Evolutionary conservation across 139 green algal species (phyloP), one percentile per base, ranked within the genome.

Genomic region (Chlorella sp.): DNA sequence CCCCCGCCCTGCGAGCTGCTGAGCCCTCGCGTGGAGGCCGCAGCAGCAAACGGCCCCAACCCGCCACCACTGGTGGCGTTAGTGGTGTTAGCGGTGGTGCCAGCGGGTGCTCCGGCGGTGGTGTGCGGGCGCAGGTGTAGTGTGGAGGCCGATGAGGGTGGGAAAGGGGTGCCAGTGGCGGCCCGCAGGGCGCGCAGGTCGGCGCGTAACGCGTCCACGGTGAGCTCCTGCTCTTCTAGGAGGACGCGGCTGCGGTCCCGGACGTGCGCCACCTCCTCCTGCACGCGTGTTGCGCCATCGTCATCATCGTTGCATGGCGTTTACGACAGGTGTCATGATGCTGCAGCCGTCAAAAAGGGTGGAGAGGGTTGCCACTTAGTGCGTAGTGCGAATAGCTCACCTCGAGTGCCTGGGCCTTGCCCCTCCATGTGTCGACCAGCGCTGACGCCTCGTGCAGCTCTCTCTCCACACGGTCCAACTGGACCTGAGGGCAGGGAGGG

Each of bases 141-240:
- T n/a, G n/a, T n/a, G n/a, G n/a, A n/a, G n/a, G n/a, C n/a, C n/a
- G n/a, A n/a, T n/a, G n/a, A n/a, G n/a, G n/a, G n/a, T n/a, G n/a
- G n/a, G n/a, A n/a, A n/a, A n/a, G n/a, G n/a, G n/a, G n/a, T 17
- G 17, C 42, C 42, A 10, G 17, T 55, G 42, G 42, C 10, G 10
- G 42, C 42, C 10, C 42, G 42, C 17, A 55, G 42, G 42, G 66
- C 65, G 0, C 80, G 73, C 62, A 83, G 66, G 70, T 78, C 69
- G 31, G 67, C 61, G 2, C 66, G 61, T 31, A 86, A 61, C 0
- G 49, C 62, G 34, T 86, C 80, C 1, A 77, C 51, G 35, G 79
- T 70, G 0, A 29, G n/a, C 26, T 86, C 80, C 61, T 80, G 77
- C 67, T 86, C 74, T 62, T 86, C 80, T 31, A 86, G 32, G 14